phyloP scores from a whole-genome alignment of 1,284 basidiomycete species.

The Leccinum pachyderme region DNA sequence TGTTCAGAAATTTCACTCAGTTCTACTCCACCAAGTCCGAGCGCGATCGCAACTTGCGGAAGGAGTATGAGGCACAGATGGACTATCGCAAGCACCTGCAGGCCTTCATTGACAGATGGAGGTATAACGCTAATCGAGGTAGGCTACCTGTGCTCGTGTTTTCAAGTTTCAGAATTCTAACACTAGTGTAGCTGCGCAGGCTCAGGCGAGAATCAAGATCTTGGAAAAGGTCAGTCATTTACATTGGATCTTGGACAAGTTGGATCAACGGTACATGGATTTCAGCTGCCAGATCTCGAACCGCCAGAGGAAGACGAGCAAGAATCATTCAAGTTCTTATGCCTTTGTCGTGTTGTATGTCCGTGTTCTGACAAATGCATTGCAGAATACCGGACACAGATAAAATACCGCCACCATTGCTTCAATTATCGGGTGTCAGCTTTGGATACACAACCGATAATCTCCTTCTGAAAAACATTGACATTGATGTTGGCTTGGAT shows the following conservation, averaged over 20 bases:
- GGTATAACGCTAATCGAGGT: slow-evolving; percentile 91
- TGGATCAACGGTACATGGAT: neutral
- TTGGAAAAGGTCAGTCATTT: slow-evolving; percentile 74
- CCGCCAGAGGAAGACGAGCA: slow-evolving; percentile 89
- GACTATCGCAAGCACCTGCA: slow-evolving; percentile 94
- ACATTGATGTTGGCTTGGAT: slow-evolving; percentile 89
- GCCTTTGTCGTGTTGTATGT: neutral
- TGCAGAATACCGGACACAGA: slow-evolving; percentile 86
- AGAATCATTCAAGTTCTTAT: slow-evolving; percentile 77
- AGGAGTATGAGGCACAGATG: slow-evolving; percentile 95
- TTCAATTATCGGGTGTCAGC: slow-evolving; percentile 89
- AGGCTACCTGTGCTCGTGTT: slow-evolving; percentile 11
- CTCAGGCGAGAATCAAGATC: slow-evolving; percentile 97
- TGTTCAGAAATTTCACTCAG: slow-evolving; percentile 88
- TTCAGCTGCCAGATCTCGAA: slow-evolving; percentile 84
- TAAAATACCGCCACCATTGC: slow-evolving; percentile 94
- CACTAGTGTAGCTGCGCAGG: slow-evolving; percentile 68
- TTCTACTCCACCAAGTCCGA: slow-evolving; percentile 99
- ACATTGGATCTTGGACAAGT: neutral
- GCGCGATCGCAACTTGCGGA: slow-evolving; percentile 85
- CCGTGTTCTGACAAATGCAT: slow-evolving; percentile 1
- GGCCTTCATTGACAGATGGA: slow-evolving; percentile 96
- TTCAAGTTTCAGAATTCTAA: slow-evolving; percentile 2
- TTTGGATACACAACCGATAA: slow-evolving; percentile 90
- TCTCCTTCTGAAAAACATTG: slow-evolving; percentile 76